Conservation (phyloP, 1,139 yeast species). For the Scheffersomyces quercinus region DNA sequence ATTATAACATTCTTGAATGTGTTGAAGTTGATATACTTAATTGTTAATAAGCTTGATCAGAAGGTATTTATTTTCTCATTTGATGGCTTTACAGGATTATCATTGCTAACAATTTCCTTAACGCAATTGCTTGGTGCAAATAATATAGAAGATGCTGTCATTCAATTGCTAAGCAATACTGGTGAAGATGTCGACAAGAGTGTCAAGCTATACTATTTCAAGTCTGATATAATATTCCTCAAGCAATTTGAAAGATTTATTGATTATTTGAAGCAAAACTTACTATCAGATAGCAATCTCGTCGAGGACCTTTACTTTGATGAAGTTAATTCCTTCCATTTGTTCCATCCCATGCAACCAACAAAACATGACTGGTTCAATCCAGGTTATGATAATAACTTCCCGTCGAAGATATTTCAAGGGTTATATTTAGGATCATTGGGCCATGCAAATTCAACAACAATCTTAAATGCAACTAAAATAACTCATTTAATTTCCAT, state of each 20-base stretch:
- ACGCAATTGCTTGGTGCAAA: constrained; percentile 11
- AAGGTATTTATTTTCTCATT: constrained; percentile 35
- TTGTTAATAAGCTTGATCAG: constrained; percentile 17
- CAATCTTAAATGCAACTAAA: constrained; percentile 25
- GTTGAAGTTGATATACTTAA: constrained; percentile 29
- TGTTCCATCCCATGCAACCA: not conserved
- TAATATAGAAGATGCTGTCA: constrained; percentile 22
- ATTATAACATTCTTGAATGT: constrained; percentile 32
- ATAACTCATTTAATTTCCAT: constrained; percentile 33
- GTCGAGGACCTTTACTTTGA: constrained; percentile 6
- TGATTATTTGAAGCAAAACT: constrained; percentile 18
- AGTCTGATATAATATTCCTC: constrained; percentile 32
- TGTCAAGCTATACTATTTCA: constrained; percentile 33
- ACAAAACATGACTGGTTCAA: constrained; percentile 36
- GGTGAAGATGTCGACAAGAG: constrained; percentile 8
- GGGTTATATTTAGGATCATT: constrained; percentile 37
- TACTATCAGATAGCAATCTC: constrained; percentile 5
- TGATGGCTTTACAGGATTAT: constrained; percentile 45
- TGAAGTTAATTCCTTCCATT: constrained; percentile 13
- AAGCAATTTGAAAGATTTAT: constrained; percentile 34
- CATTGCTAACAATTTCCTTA: constrained; percentile 27
- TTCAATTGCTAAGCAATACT: constrained; percentile 8
- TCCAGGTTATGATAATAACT: constrained; percentile 33
- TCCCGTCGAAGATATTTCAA: constrained; percentile 35
- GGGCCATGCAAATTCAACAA: constrained; percentile 35